A percentile compares a stretch with the other conserved stretches of the same genome.
Evolutionary conservation across 306 rosid species (phyloP).

Genomic region (Begonia masoniana): DNA sequence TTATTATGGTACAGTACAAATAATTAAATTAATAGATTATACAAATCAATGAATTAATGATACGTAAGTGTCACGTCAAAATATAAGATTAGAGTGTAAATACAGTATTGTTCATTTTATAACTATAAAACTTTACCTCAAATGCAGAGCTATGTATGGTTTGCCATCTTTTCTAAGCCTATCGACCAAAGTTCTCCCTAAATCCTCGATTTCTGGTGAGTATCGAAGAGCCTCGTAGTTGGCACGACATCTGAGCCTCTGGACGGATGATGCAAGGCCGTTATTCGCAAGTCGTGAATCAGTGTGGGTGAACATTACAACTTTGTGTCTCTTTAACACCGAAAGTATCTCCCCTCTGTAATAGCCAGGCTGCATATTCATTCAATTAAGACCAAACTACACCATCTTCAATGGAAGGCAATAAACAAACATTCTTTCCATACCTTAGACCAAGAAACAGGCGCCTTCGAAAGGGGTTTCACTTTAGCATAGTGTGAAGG

Average conservation of each 20-base stretch:
- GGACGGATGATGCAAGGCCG: slow-evolving; percentile 69
- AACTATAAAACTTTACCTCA: slow-evolving; percentile 35
- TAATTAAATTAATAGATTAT: too few relatives aligned
- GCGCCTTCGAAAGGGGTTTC: slow-evolving; percentile 64
- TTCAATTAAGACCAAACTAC: too few relatives aligned
- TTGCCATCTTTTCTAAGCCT: slow-evolving; percentile 58
- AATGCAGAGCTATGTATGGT: slow-evolving; percentile 81
- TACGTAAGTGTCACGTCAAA: too few relatives aligned
- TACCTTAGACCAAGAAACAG: slow-evolving; percentile 98
- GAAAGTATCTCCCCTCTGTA: slow-evolving; percentile 73
- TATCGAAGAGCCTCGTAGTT: slow-evolving; percentile 79
- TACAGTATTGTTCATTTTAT: too few relatives aligned
- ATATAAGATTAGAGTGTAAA: too few relatives aligned
- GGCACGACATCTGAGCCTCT: slow-evolving; percentile 78
- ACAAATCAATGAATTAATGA: too few relatives aligned
- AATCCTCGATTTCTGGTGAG: slow-evolving; percentile 65
- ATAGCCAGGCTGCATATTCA: slow-evolving; percentile 65
- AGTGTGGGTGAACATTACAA: slow-evolving; percentile 66
- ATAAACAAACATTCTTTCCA: not conserved
- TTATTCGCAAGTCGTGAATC: slow-evolving; percentile 92
- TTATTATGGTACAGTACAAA: not conserved
- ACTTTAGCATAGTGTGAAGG: slow-evolving; percentile 40
- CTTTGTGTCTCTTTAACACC: slow-evolving; percentile 51
- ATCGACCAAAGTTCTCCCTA: slow-evolving; percentile 55
- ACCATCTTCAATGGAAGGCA: too few relatives aligned